A percentile compares a stretch with the other conserved stretches of the same genome.
phyloP scores from a whole-genome alignment of 2,329 filamentous ascomycete genomes.

The Pseudogymnoascus sp. region DNA sequence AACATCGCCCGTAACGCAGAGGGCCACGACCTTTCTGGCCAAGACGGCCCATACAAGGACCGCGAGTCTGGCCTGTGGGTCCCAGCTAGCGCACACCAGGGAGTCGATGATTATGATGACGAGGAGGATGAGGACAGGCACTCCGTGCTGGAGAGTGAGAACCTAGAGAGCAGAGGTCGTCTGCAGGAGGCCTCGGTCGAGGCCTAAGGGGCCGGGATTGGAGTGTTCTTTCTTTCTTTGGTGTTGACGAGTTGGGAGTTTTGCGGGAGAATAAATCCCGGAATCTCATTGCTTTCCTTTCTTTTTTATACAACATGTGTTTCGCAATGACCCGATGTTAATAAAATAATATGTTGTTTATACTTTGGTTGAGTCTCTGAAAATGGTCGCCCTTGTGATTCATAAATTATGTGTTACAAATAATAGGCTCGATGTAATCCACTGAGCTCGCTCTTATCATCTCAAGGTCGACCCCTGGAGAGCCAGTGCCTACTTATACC shows the following conservation, averaged over 20 bases:
- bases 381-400: neutral
- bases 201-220: conserved; percentile 16
- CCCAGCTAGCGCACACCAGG: conserved; percentile 57
- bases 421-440: neutral
- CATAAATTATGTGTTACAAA: neutral
- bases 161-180: conserved; percentile 48
- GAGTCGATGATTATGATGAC: conserved; percentile 49
- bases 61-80: conserved; percentile 75
- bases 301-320: conserved; percentile 6
- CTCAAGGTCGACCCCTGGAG: neutral
- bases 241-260: conserved; percentile 10
- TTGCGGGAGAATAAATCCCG: neutral
- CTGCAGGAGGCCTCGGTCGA: conserved; percentile 41
- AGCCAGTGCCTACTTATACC: neutral
- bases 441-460: neutral
- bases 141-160: conserved; percentile 46
- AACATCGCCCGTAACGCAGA: conserved; percentile 61
- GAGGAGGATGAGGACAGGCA: conserved; percentile 55
- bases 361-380: neutral
- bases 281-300: conserved; percentile 6
- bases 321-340: conserved; percentile 7
- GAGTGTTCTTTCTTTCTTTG: conserved; percentile 9
- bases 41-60: conserved; percentile 72
- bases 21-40: conserved; percentile 71
- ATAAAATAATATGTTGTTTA: conserved; percentile 9